Evolutionary conservation across 768 basidiomycete genomes (phyloP).

Genomic region (Mycena metata): DNA sequence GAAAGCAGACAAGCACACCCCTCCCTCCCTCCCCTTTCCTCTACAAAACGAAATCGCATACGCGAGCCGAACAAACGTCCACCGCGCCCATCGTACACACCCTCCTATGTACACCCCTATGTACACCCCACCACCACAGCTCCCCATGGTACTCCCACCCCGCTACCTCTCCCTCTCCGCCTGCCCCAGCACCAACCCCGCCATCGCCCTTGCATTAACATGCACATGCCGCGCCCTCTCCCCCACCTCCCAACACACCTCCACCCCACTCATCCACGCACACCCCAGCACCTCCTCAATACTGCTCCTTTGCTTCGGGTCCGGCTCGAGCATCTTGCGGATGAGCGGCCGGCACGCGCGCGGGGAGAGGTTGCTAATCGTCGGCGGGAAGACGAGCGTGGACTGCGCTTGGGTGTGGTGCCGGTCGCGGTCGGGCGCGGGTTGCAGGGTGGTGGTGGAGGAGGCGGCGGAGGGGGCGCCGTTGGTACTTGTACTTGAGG

Average conservation of each 20-base stretch:
- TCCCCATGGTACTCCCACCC: too few relatives aligned
- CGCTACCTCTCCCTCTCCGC: background rate
- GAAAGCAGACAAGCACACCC: too few relatives aligned
- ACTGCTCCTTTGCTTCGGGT: conserved; percentile 79
- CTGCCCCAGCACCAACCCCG: conserved; percentile 58
- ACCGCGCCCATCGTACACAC: too few relatives aligned
- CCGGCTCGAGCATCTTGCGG: conserved; percentile 95
- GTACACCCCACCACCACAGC: too few relatives aligned
- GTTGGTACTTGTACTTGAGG: conserved; percentile 58
- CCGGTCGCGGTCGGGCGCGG: conserved; percentile 27
- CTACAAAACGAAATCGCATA: background rate
- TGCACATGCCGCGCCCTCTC: conserved; percentile 79
- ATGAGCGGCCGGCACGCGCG: conserved; percentile 86
- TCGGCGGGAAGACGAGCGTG: conserved; percentile 58
- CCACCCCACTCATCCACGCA: conserved; percentile 84
- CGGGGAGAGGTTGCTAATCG: conserved; percentile 91
- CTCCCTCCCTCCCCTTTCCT: too few relatives aligned
- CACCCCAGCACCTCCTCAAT: conserved; percentile 88
- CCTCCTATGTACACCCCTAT: too few relatives aligned
- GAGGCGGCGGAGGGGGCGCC: conserved; percentile 50
- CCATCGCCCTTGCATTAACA: conserved; percentile 72
- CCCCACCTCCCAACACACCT: conserved; percentile 79
- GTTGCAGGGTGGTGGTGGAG: conserved; percentile 59
- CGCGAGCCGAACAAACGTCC: too few relatives aligned
- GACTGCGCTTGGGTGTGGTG: conserved; percentile 21